phyloP scores from a whole-genome alignment of 345 rosid genomes.

The Pelargonium nanum region DNA sequence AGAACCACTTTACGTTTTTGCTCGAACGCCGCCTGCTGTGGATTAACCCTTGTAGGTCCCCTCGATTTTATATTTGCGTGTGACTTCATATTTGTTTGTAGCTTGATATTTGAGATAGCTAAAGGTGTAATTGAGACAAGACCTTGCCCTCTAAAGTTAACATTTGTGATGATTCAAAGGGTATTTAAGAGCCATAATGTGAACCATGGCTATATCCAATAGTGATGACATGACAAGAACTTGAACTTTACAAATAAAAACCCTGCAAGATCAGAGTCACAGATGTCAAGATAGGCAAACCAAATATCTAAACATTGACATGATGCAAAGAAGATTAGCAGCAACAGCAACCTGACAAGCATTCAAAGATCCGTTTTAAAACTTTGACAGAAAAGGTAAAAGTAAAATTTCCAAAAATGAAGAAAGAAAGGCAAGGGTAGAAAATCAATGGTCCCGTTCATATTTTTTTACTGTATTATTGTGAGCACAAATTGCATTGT shows the following conservation, averaged over 20 bases:
- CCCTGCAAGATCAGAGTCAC: background rate
- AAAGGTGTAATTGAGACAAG: background rate
- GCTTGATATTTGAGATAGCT: background rate
- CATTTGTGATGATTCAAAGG: background rate
- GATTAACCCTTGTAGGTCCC: conserved; percentile 33
- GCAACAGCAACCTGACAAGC: background rate
- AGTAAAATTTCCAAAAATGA: too few species aligned
- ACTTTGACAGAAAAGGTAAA: too few species aligned
- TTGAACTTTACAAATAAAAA: background rate
- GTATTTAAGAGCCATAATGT: background rate
- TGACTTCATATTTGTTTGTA: conserved; percentile 29
- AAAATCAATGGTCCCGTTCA: too few species aligned
- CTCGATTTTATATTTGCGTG: conserved; percentile 27
- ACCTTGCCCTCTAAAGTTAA: background rate
- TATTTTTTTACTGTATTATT: too few species aligned
- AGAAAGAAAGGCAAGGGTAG: too few species aligned
- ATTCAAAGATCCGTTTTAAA: too few species aligned
- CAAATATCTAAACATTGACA: background rate
- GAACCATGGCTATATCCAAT: background rate
- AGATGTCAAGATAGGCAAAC: background rate
- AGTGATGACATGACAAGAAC: background rate
- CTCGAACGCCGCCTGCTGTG: conserved; percentile 48
- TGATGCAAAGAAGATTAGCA: background rate
- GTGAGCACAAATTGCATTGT: too few species aligned
- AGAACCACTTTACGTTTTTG: conserved; percentile 58